Evolutionary conservation across 2,329 filamentous ascomycete species (phyloP).

Genomic region (Fusarium palustre): DNA sequence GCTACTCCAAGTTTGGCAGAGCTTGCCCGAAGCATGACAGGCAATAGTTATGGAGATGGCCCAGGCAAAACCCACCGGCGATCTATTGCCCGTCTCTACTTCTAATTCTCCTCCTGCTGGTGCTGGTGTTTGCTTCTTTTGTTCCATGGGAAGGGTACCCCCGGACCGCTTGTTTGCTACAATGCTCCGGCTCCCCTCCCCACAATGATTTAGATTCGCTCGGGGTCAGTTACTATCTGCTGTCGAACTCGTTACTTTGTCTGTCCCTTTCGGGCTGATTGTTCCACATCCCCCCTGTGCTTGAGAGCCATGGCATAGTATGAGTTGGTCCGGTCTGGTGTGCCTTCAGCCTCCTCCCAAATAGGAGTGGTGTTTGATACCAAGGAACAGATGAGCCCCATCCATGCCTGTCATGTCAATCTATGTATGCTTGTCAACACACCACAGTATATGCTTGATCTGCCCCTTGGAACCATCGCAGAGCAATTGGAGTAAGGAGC

Average conservation of each 20-base stretch:
- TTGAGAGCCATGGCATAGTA: constrained; percentile 5
- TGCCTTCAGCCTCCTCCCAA: constrained; percentile 22
- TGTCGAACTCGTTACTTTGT: constrained; percentile 7
- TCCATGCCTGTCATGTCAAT: constrained; percentile 19
- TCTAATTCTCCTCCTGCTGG: neutral
- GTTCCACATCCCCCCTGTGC: neutral
- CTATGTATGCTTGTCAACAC: constrained; percentile 20
- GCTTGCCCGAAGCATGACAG: constrained; percentile 26
- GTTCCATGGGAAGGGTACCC: constrained; percentile 3
- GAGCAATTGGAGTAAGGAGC: constrained; percentile 16
- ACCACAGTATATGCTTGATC: constrained; percentile 22
- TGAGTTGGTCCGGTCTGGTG: neutral
- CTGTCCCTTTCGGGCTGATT: constrained; percentile 8
- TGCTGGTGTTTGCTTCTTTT: constrained; percentile 7
- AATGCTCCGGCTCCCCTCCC: constrained; percentile 13
- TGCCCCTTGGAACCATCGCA: constrained; percentile 26
- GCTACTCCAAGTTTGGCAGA: constrained; percentile 41
- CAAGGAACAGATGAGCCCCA: constrained; percentile 18
- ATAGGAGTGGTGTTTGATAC: constrained; percentile 25
- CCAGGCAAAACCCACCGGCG: constrained; percentile 31
- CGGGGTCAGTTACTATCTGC: constrained; percentile 9
- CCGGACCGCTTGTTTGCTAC: constrained; percentile 22
- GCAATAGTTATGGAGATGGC: constrained; percentile 23
- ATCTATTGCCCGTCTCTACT: constrained; percentile 26
- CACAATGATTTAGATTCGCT: constrained; percentile 9